A percentile compares a stretch with the other conserved stretches of the same genome.
These are phyloP conservation scores for Lentinula detonsa DNA, from an alignment of 768 basidiomycete genomes.

Conservation along the genomic window DNA sequence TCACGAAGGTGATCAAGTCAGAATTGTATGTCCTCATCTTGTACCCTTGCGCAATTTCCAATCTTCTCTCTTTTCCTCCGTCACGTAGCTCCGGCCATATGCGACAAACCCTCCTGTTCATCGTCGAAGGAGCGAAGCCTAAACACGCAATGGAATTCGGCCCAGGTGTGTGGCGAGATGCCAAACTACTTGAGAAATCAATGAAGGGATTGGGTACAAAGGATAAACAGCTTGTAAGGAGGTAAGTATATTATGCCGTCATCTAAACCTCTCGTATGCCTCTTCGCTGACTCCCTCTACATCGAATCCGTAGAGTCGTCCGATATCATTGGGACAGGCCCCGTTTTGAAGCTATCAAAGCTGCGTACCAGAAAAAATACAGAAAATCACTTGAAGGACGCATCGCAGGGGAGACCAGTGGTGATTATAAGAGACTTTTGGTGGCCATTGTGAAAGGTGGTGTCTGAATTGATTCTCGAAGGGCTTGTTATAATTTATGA, in stretches of 20 bases:
- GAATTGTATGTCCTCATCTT: slow-evolving; percentile 5
- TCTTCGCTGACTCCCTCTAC: neutral
- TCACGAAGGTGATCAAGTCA: slow-evolving; percentile 8
- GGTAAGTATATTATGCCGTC: slow-evolving; percentile 12
- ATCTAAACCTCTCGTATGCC: slow-evolving; percentile 10
- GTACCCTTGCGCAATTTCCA: too few species aligned
- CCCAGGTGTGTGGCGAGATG: slow-evolving; percentile 23
- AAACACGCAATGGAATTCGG: slow-evolving; percentile 26
- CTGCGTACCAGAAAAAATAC: slow-evolving; percentile 25
- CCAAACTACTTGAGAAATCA: slow-evolving; percentile 25
- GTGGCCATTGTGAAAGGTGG: neutral
- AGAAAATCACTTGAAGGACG: slow-evolving; percentile 20
- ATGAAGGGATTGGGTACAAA: slow-evolving; percentile 34
- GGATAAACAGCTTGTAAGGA: slow-evolving; percentile 29
- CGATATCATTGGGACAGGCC: slow-evolving; percentile 28
- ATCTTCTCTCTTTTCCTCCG: neutral
- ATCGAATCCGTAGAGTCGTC: neutral
- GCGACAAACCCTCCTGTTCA: slow-evolving; percentile 23
- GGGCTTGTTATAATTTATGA: too few species aligned
- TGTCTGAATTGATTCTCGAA: too few species aligned
- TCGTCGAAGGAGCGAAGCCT: slow-evolving; percentile 18
- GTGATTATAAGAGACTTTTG: slow-evolving; percentile 18
- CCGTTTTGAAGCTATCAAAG: slow-evolving; percentile 28
- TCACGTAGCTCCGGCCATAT: slow-evolving; percentile 23
- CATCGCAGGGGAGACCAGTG: slow-evolving; percentile 25